phyloP scores from a whole-genome alignment of 139 green algal genomes.

The Auxenochlorella pyrenoidosa region DNA sequence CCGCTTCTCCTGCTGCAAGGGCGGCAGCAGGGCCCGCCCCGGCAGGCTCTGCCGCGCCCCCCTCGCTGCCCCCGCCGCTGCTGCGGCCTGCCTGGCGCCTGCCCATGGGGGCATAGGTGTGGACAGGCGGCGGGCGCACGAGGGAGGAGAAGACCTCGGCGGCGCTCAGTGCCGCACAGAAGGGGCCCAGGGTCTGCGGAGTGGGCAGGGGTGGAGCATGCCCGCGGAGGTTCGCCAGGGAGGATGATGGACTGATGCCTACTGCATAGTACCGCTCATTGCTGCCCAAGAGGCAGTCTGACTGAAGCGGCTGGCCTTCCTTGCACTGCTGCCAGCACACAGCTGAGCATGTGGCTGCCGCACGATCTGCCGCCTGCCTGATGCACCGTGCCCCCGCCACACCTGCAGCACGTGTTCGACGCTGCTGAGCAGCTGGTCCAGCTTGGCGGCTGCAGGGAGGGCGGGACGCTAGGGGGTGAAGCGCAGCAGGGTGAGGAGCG shows the following conservation, averaged over 20 bases:
- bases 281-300: no score
- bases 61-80: not conserved
- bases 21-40: not conserved
- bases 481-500: no score
- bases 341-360: no score
- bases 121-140: not conserved
- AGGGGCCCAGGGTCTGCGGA: conserved; percentile 27
- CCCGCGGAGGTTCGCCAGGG: no score
- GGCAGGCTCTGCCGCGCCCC: not conserved
- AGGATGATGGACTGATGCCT: no score
- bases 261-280: no score
- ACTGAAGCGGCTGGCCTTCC: no score
- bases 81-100: not conserved
- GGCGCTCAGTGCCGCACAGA: conserved; percentile 17
- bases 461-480: no score
- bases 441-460: not conserved
- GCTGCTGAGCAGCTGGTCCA: conserved; percentile 4
- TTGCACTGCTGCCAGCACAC: no score
- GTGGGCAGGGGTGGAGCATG: not conserved
- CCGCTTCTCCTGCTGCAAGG: no score
- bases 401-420: conserved; percentile 34
- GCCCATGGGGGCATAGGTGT: conserved; percentile 1
- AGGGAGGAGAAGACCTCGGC: conserved; percentile 30
- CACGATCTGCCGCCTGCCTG: no score
- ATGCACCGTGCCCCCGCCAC: not conserved